These are phyloP conservation scores for Kurtzmaniella quercitrusa DNA, from an alignment of 1,139 yeast species.

Conservation along the genomic window DNA sequence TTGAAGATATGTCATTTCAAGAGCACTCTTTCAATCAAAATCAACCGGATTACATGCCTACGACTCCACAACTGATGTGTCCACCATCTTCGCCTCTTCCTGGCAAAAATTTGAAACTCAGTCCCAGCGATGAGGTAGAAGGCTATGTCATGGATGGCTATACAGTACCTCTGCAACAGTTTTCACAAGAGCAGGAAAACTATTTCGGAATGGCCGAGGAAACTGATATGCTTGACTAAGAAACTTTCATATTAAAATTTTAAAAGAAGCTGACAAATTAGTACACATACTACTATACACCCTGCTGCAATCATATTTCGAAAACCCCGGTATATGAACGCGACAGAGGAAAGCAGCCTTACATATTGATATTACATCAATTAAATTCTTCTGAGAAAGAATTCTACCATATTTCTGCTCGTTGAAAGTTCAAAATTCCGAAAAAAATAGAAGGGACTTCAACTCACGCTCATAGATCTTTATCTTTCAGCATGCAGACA, in stretches of 20 bases:
- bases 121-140: slow-evolving; percentile 41
- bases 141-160: slow-evolving; percentile 40
- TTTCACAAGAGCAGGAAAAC: slow-evolving; percentile 35
- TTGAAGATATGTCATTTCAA: slow-evolving; percentile 40
- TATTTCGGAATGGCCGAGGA: slow-evolving; percentile 35
- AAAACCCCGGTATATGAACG: too few relatives aligned
- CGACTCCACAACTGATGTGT: slow-evolving; percentile 9
- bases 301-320: too few relatives aligned
- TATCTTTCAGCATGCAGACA: neutral
- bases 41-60: slow-evolving; percentile 11
- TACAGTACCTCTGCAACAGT: slow-evolving; percentile 16
- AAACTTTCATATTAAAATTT: too few relatives aligned
- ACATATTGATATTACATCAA: too few relatives aligned
- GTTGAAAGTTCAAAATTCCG: too few relatives aligned
- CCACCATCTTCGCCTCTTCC: slow-evolving; percentile 11
- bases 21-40: slow-evolving; percentile 28
- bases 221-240: neutral
- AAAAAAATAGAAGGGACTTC: too few relatives aligned
- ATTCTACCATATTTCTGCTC: too few relatives aligned
- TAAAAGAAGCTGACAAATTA: too few relatives aligned
- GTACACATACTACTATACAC: too few relatives aligned
- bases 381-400: too few relatives aligned
- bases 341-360: too few relatives aligned
- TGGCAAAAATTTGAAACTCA: slow-evolving; percentile 18
- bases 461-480: neutral